phyloP scores from a whole-genome alignment of 306 rosid genomes.

The Cucumis melo region DNA sequence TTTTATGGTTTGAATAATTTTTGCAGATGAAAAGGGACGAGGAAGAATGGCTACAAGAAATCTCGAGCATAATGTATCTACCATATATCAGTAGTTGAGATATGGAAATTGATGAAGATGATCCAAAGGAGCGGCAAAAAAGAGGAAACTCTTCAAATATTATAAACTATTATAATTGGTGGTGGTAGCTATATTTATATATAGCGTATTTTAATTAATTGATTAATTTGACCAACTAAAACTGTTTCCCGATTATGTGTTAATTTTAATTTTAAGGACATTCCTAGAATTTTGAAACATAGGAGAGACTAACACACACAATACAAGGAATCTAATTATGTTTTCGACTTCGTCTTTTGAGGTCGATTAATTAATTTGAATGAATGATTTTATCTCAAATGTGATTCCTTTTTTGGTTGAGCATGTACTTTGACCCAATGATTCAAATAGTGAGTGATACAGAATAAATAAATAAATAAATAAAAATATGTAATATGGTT shows the following conservation, averaged over 20 bases:
- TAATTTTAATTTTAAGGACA: not conserved
- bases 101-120: not conserved
- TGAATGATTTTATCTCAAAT: not conserved
- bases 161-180: not conserved
- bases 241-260: not conserved
- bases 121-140: not conserved
- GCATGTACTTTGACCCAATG: not conserved
- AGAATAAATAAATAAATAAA: not conserved
- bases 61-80: slow-evolving; percentile 41
- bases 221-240: not conserved
- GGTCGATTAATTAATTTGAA: not conserved
- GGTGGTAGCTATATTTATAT: not conserved
- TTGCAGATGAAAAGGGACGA: slow-evolving; percentile 45
- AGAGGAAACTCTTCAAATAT: not conserved
- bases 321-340: not conserved
- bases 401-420: not conserved
- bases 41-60: slow-evolving; percentile 71
- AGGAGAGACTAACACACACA: not conserved
- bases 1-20: not conserved
- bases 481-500: not conserved
- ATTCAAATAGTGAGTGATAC: not conserved
- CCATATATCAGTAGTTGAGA: slow-evolving; percentile 29
- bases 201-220: not conserved
- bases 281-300: not conserved
- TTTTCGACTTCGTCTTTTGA: not conserved